phyloP scores from a whole-genome alignment of 331 rosid species.

The Phaseolus coccineus region DNA sequence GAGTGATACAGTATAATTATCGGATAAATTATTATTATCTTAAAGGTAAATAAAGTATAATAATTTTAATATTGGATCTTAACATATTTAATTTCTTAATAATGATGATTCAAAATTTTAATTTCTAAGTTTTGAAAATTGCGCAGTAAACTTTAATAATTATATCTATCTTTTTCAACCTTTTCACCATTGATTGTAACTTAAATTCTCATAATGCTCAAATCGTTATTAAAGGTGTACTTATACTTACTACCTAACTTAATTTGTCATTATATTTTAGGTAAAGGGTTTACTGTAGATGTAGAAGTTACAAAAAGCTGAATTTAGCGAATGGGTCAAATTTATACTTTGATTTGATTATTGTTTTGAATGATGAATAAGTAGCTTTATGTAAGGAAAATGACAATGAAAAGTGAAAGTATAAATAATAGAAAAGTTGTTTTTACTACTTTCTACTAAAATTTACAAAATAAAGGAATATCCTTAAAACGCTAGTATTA shows the following conservation, averaged over 20 bases:
- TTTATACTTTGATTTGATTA: background rate
- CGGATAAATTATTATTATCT: background rate
- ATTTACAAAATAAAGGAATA: too few species aligned
- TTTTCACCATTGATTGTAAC: background rate
- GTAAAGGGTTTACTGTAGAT: background rate
- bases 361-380: background rate
- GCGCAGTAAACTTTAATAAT: background rate
- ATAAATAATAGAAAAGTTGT: background rate
- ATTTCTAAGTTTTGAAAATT: background rate
- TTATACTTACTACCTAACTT: background rate
- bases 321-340: background rate
- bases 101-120: background rate
- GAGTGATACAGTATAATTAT: background rate
- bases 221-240: background rate
- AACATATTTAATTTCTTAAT: too few species aligned
- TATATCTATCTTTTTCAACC: background rate
- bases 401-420: background rate
- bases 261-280: background rate
- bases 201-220: background rate
- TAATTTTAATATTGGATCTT: background rate
- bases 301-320: background rate
- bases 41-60: background rate
- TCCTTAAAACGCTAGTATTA: too few species aligned
- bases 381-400: background rate
- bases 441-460: too few species aligned